Evolutionary conservation across 1,139 yeast genomes (phyloP).

Genomic region (Zygosaccharomyces sapae): DNA sequence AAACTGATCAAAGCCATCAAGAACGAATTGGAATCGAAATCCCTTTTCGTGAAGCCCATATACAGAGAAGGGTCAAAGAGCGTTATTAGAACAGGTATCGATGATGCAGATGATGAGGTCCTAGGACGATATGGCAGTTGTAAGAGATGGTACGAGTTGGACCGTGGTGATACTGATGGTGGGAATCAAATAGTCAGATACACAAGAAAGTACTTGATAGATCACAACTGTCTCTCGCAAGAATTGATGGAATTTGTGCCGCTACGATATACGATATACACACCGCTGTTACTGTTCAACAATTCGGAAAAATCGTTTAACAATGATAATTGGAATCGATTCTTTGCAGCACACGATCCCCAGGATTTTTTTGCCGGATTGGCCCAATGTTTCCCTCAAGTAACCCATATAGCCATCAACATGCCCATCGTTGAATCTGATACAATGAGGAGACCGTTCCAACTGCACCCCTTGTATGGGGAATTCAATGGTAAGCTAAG

Average conservation of each 20-base stretch:
- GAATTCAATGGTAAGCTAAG: slow-evolving; percentile 36
- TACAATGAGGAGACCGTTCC: slow-evolving; percentile 56
- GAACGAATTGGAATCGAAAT: slow-evolving; percentile 25
- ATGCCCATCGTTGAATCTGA: slow-evolving; percentile 60
- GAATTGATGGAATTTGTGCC: slow-evolving; percentile 38
- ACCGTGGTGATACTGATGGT: background rate
- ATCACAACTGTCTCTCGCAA: slow-evolving; percentile 6
- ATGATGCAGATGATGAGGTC: slow-evolving; percentile 11
- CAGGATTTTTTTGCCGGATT: slow-evolving; percentile 33
- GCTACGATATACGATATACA: slow-evolving; percentile 57
- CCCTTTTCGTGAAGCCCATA: slow-evolving; percentile 28
- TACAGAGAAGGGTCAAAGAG: slow-evolving; percentile 17
- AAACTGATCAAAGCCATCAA: slow-evolving; percentile 31
- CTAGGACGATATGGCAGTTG: background rate
- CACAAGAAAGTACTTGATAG: slow-evolving; percentile 17
- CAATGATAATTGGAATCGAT: slow-evolving; percentile 37
- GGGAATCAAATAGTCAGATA: slow-evolving; percentile 17
- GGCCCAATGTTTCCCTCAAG: slow-evolving; percentile 28
- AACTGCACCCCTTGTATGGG: slow-evolving; percentile 57
- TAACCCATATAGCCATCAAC: slow-evolving; percentile 68
- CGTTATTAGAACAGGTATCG: slow-evolving; percentile 26
- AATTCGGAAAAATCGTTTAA: slow-evolving; percentile 41
- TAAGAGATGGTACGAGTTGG: slow-evolving; percentile 10
- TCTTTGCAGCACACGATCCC: slow-evolving; percentile 18
- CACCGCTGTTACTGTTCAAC: slow-evolving; percentile 61